phyloP scores from a whole-genome alignment of 768 basidiomycete genomes.

The Boletus reticulatus region DNA sequence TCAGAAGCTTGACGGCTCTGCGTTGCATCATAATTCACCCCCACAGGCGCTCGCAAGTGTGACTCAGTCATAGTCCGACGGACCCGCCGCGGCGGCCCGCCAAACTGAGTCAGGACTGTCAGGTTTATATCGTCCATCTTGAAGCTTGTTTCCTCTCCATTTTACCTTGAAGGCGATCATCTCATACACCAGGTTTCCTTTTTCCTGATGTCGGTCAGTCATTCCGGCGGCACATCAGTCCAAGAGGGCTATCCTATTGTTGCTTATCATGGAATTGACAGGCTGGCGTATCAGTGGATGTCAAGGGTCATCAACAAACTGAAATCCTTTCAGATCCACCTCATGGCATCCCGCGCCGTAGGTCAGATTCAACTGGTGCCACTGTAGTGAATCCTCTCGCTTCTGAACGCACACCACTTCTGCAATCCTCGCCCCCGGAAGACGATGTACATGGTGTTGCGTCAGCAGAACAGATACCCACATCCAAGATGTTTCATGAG shows the following conservation, averaged over 20 bases:
- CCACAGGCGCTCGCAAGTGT: too few relatives aligned
- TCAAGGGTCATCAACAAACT: neutral
- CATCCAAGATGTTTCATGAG: conserved; percentile 46
- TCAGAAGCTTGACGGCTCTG: too few relatives aligned
- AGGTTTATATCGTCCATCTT: too few relatives aligned
- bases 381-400: neutral
- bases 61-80: too few relatives aligned
- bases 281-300: conserved; percentile 17
- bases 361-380: neutral
- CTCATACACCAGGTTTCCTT: too few relatives aligned
- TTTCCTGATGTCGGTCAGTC: conserved; percentile 17
- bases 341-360: conserved; percentile 15
- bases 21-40: too few relatives aligned
- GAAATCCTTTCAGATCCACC: conserved; percentile 16
- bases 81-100: too few relatives aligned
- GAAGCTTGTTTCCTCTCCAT: too few relatives aligned
- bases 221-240: conserved; percentile 28
- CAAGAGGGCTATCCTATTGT: conserved; percentile 66
- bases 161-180: too few relatives aligned
- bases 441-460: neutral
- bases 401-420: conserved; percentile 58
- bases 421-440: conserved; percentile 43
- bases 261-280: conserved; percentile 40
- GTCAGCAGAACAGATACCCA: conserved; percentile 17
- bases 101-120: too few relatives aligned